phyloP scores from a whole-genome alignment of 2,329 filamentous ascomycete genomes.

The Colletotrichum sp. region DNA sequence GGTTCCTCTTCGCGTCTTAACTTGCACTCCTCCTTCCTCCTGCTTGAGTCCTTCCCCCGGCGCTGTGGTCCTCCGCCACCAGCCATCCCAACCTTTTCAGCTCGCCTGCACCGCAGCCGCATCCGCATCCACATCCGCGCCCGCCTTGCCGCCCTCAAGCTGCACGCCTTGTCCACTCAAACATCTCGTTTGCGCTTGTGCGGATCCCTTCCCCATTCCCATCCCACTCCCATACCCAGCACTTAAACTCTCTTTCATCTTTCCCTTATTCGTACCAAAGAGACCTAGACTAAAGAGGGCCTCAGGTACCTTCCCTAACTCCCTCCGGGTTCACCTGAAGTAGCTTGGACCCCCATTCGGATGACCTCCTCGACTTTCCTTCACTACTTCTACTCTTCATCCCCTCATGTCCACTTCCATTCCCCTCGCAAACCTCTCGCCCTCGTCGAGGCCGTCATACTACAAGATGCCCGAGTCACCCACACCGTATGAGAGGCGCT shows the following conservation, averaged over 20 bases:
- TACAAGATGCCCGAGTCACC: constrained; percentile 36
- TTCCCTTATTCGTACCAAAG: not conserved
- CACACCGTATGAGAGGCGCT: constrained; percentile 3
- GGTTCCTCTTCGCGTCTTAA: not conserved
- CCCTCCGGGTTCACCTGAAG: constrained; percentile 12
- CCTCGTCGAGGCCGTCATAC: constrained; percentile 19
- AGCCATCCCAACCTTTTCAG: not conserved
- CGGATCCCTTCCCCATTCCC: constrained; percentile 14
- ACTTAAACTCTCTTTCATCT: constrained; percentile 11
- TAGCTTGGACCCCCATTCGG: constrained; percentile 1
- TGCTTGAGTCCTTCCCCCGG: not conserved
- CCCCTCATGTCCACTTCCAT: constrained; percentile 23
- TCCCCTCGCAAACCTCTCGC: constrained; percentile 16
- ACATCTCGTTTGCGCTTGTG: not conserved
- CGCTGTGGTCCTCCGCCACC: not conserved
- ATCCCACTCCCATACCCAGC: not conserved
- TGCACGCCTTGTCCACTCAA: not conserved
- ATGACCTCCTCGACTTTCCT: constrained; percentile 9
- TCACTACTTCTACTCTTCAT: not conserved
- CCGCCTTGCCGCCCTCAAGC: not conserved
- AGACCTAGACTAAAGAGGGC: not conserved
- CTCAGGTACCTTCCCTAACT: not conserved
- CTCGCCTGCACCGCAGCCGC: not conserved
- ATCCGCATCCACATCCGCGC: not conserved
- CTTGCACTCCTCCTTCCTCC: not conserved